These are phyloP conservation scores for Cymbopogon flexuosus DNA, from an alignment of 202 grass and related monocot species.

Conservation along the genomic window DNA sequence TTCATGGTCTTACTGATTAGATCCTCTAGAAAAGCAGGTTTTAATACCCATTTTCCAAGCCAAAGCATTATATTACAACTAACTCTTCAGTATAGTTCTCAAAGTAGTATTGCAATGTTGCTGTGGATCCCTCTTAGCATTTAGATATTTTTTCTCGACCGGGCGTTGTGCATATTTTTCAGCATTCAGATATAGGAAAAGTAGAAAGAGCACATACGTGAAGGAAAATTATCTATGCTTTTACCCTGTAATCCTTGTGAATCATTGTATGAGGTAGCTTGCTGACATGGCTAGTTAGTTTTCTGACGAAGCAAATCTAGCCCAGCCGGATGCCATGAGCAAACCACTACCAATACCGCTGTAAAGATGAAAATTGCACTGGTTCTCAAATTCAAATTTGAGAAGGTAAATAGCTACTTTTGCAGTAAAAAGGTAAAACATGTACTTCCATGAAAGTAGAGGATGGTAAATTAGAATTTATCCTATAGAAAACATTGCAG, in stretches of 20 bases:
- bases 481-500: background rate
- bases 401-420: background rate
- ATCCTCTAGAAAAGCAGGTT: background rate
- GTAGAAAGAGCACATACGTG: background rate
- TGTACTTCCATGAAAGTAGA: background rate
- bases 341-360: constrained; percentile 17
- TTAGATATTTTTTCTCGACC: background rate
- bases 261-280: constrained; percentile 2
- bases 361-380: background rate
- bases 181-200: background rate
- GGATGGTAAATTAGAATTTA: background rate
- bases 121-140: background rate
- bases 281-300: constrained; percentile 17
- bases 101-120: background rate
- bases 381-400: background rate
- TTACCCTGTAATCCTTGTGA: constrained; percentile 9
- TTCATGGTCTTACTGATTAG: background rate
- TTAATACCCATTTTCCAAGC: background rate
- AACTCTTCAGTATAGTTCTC: background rate
- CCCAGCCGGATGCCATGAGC: background rate
- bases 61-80: background rate
- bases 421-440: background rate
- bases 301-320: constrained; percentile 18
- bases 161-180: no score
- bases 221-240: background rate